A percentile compares a stretch with the other conserved stretches of the same genome.
phyloP scores from a whole-genome alignment of 2,329 filamentous ascomycete genomes.

The Colletotrichum chrysophilum region DNA sequence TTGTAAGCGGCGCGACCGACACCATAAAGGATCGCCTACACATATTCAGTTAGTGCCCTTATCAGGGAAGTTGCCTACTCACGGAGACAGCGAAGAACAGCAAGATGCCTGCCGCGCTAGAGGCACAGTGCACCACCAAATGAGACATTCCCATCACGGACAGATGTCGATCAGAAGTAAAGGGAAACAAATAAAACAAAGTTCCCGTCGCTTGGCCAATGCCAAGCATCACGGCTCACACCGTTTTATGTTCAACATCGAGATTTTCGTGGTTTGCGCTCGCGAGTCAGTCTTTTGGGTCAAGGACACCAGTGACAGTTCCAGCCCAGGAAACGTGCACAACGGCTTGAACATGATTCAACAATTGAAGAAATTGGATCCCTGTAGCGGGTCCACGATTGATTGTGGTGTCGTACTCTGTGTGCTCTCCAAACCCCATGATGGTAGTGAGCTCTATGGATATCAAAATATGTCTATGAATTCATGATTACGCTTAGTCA shows the following conservation, averaged over 20 bases:
- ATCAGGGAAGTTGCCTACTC: neutral
- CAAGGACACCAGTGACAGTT: neutral
- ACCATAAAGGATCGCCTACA: neutral
- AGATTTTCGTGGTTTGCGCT: neutral
- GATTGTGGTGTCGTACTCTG: neutral
- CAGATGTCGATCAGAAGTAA: neutral
- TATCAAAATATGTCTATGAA: neutral
- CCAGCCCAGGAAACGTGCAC: neutral
- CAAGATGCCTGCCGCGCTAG: neutral
- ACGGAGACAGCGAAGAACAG: neutral
- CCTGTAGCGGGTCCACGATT: neutral
- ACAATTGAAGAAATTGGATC: neutral
- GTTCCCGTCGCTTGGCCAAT: neutral
- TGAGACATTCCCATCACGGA: neutral
- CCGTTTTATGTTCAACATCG: neutral
- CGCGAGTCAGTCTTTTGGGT: neutral
- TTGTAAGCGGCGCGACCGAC: slow-evolving; percentile 28
- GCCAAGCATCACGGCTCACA: neutral
- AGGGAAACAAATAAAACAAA: neutral
- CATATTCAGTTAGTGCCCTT: neutral
- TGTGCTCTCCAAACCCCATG: neutral
- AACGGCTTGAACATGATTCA: neutral
- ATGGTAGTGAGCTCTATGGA: neutral
- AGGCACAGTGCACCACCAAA: neutral
- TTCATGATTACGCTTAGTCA: neutral